Evolutionary conservation across 2,329 filamentous ascomycete genomes (phyloP).

Genomic region (Venturia carpophila): DNA sequence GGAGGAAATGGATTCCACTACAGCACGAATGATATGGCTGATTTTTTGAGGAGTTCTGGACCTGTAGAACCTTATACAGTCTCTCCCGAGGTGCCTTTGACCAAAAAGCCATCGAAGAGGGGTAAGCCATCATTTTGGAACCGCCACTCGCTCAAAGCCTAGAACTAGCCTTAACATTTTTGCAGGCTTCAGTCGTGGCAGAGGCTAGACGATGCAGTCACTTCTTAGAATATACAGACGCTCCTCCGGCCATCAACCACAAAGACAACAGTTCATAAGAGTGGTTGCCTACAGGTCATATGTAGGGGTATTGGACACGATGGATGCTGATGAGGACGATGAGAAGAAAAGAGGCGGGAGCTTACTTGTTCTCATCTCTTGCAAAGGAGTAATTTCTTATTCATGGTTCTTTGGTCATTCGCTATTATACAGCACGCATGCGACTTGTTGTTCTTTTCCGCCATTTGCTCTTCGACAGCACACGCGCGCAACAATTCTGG

Average conservation of each 20-base stretch:
- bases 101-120: conserved; percentile 17
- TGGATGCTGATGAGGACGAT: background rate
- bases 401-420: background rate
- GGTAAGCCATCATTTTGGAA: conserved; percentile 13
- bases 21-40: conserved; percentile 35
- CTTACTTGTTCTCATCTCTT: background rate
- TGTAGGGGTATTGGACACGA: background rate
- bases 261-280: background rate
- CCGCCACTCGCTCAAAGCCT: background rate
- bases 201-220: background rate
- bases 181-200: conserved; percentile 11
- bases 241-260: background rate
- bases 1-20: conserved; percentile 25
- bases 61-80: conserved; percentile 25
- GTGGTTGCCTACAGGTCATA: background rate
- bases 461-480: background rate
- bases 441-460: background rate
- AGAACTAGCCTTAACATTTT: conserved; percentile 6
- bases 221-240: background rate
- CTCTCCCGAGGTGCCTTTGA: conserved; percentile 19
- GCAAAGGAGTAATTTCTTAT: background rate
- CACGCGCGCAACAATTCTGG: background rate
- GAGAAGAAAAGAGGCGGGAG: background rate
- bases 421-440: background rate
- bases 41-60: conserved; percentile 37